Conservation (phyloP, 352 stramenopile species). For the Phytophthora lateralis region DNA sequence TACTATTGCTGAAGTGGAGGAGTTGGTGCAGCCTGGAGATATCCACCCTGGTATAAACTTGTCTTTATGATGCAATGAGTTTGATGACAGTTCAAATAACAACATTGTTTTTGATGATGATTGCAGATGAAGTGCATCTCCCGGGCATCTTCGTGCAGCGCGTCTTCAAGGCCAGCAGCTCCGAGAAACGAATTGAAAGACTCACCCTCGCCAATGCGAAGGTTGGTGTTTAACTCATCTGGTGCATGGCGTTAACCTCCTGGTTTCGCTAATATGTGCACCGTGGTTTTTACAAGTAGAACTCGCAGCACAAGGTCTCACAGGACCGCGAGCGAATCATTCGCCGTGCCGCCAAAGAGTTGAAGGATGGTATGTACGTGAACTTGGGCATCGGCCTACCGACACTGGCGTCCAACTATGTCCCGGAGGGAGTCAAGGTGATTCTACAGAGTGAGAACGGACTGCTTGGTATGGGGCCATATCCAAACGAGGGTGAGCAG, state of each 20-base stretch:
- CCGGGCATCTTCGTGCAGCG: slow-evolving; percentile 96
- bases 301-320: slow-evolving; percentile 68
- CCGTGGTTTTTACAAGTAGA: slow-evolving; percentile 23
- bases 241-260: neutral
- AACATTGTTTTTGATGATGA: slow-evolving; percentile 3
- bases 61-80: neutral
- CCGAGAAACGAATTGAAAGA: slow-evolving; percentile 95
- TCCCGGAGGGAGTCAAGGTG: slow-evolving; percentile 94
- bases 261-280: neutral
- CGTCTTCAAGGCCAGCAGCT: slow-evolving; percentile 90
- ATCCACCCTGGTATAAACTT: slow-evolving; percentile 76
- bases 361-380: slow-evolving; percentile 97
- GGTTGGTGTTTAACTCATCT: slow-evolving; percentile 16
- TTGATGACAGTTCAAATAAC: neutral
- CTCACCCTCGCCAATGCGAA: slow-evolving; percentile 85
- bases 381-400: slow-evolving; percentile 97
- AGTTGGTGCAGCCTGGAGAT: slow-evolving; percentile 93
- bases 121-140: slow-evolving; percentile 92
- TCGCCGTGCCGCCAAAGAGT: slow-evolving; percentile 88
- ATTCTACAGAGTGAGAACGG: slow-evolving; percentile 97
- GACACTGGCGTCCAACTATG: slow-evolving; percentile 95
- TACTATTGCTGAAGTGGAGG: slow-evolving; percentile 95
- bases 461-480: slow-evolving; percentile 94
- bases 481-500: slow-evolving; percentile 86
- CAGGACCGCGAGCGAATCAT: slow-evolving; percentile 92